phyloP scores from a whole-genome alignment of 2,329 filamentous ascomycete species.

The Neodidymelliopsis sp. region DNA sequence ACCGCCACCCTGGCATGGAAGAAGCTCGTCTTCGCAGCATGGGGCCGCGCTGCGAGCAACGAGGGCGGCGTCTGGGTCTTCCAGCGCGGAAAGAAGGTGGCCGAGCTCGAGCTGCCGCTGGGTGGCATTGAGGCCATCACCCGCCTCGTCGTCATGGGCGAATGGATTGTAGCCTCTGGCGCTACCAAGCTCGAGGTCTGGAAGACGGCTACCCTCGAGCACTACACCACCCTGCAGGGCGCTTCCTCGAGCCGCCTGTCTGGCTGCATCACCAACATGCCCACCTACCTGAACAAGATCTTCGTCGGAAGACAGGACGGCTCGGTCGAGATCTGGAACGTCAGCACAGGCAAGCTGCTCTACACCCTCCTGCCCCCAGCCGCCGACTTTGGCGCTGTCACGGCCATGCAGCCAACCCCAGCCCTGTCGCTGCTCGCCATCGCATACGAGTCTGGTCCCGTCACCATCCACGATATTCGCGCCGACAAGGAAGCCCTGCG shows the following conservation, averaged over 20 bases:
- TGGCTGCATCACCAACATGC: conserved; percentile 83
- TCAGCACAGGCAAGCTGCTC: conserved; percentile 88
- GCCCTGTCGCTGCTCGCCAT: conserved; percentile 87
- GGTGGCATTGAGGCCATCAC: conserved; percentile 74
- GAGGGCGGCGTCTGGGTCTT: conserved; percentile 84
- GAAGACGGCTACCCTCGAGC: conserved; percentile 82
- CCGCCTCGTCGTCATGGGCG: conserved; percentile 82
- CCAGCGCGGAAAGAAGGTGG: conserved; percentile 86
- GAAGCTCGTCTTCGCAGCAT: conserved; percentile 86
- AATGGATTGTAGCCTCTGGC: conserved; percentile 87
- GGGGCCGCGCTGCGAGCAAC: conserved; percentile 68
- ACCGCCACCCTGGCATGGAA: conserved; percentile 90
- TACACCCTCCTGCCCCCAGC: conserved; percentile 85
- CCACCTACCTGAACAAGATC: conserved; percentile 95
- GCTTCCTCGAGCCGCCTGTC: conserved; percentile 73
- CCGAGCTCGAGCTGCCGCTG: conserved; percentile 72
- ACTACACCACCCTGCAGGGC: conserved; percentile 81
- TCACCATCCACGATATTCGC: conserved; percentile 83
- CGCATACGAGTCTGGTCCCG: conserved; percentile 79
- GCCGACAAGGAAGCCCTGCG: conserved; percentile 76
- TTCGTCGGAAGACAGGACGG: conserved; percentile 89
- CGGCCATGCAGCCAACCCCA: conserved; percentile 82
- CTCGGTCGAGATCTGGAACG: conserved; percentile 95
- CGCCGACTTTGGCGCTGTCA: conserved; percentile 79
- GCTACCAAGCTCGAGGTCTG: conserved; percentile 83